Evolutionary conservation across 148 eudicot genomes (phyloP), one percentile per base, ranked within the genome.

Genomic region (Mesembryanthemum crystallinum): DNA sequence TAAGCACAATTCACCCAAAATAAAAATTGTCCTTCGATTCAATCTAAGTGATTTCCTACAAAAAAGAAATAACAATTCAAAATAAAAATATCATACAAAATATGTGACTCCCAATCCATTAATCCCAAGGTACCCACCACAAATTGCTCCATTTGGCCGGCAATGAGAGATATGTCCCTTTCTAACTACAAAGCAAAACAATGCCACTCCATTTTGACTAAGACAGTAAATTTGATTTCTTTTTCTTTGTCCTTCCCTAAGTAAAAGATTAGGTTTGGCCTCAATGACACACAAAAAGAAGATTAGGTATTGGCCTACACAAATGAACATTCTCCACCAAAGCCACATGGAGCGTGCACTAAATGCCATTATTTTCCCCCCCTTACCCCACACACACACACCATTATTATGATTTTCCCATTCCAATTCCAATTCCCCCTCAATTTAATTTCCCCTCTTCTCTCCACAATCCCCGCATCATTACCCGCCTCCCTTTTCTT

Each of bases 321-420:
- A n/a, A 43, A 13, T 75, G 39, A 80, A 73, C 79, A 75, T 61
- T 67, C 62, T 80, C 71, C 65, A 32, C n/a, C 32, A 33, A 74
- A 1, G 18, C 51, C 83, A 80, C 85, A 79, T 82, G 85, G 69
- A 69, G 77, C 79, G 35, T 85, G 79, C 83, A 73, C 80, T 45
- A 65, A 42, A 67, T 61, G 47, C 60, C 79, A 82, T 79, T 64
- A 77, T 77, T 58, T 73, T 35, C 39, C 24, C 77, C 69, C 73
- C 74, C 30, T 65, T 21, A 68, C 83, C 83, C 76, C 65, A 80
- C 79, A n/a, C n/a, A n/a, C n/a, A n/a, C n/a, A n/a, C 67, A 75
- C 57, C 39, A 35, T 35, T 35, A 35, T 35, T 35, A 35, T 35
- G 3, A 6, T 35, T 42, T 20, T 23, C 54, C 54, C 62, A 76